These are phyloP conservation scores for Suillus plorans DNA, from an alignment of 768 basidiomycete species.

Conservation along the genomic window DNA sequence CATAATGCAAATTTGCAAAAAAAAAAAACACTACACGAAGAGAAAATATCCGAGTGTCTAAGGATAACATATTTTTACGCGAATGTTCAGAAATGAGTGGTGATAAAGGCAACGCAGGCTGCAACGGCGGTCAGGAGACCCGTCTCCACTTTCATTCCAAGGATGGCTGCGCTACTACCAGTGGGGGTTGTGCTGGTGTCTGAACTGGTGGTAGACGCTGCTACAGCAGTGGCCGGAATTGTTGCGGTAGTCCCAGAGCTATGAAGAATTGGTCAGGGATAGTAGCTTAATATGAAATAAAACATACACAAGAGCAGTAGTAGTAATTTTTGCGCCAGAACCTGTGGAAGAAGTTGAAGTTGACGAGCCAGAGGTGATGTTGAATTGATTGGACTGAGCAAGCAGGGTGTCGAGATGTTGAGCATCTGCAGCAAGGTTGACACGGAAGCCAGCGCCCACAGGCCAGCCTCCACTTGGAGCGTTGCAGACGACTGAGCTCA, in stretches of 20 bases:
- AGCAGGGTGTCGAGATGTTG: slow-evolving; percentile 51
- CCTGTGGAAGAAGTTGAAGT: slow-evolving; percentile 14
- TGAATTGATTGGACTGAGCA: slow-evolving; percentile 72
- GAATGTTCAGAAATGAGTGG: slow-evolving; percentile 19
- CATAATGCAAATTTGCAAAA: slow-evolving; percentile 1
- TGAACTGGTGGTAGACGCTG: slow-evolving; percentile 26
- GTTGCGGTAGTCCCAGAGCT: slow-evolving; percentile 13
- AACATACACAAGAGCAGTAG: slow-evolving; percentile 21
- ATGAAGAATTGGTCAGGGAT: neutral
- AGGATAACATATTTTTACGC: neutral
- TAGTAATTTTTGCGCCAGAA: slow-evolving; percentile 19
- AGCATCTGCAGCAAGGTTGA: slow-evolving; percentile 65
- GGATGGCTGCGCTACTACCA: slow-evolving; percentile 30
- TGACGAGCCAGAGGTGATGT: slow-evolving; percentile 32
- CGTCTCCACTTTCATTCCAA: slow-evolving; percentile 27
- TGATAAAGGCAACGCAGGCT: slow-evolving; percentile 35
- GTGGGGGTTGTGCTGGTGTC: slow-evolving; percentile 26
- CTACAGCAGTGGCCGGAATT: slow-evolving; percentile 27
- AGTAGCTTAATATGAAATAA: neutral
- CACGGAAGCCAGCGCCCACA: slow-evolving; percentile 56
- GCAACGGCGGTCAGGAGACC: slow-evolving; percentile 36
- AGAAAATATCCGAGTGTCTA: neutral
- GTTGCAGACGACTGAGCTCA: slow-evolving; percentile 39
- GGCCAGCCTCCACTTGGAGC: slow-evolving; percentile 70
- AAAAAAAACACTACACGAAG: neutral